phyloP scores from a whole-genome alignment of 2,329 filamentous ascomycete genomes.

The Acrocalymma vagum region DNA sequence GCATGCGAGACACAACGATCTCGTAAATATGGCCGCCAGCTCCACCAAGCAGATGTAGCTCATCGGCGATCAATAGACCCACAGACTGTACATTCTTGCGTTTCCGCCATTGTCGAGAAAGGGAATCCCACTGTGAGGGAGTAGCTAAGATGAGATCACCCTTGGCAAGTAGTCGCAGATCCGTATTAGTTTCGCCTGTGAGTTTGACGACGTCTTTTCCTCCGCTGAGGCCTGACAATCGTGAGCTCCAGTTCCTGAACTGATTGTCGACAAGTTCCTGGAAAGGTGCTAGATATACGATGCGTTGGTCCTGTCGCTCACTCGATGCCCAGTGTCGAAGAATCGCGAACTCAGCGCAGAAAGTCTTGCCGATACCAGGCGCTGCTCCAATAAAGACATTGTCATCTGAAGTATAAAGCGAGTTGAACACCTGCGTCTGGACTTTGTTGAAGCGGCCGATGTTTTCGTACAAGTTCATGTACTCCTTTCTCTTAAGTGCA shows the following conservation, averaged over 20 bases:
- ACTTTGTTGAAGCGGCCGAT: constrained; percentile 96
- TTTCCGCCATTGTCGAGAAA: constrained; percentile 95
- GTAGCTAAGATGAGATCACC: constrained; percentile 93
- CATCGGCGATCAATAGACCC: constrained; percentile 91
- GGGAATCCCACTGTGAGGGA: constrained; percentile 91
- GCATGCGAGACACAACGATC: constrained; percentile 96
- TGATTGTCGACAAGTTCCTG: constrained; percentile 89
- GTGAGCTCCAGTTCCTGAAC: constrained; percentile 83
- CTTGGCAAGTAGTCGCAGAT: constrained; percentile 86
- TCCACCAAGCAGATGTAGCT: constrained; percentile 91
- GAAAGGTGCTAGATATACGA: constrained; percentile 93
- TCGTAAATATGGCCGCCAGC: constrained; percentile 91
- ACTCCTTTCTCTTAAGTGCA: constrained; percentile 87
- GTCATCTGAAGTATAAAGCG: constrained; percentile 87
- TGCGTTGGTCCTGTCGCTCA: constrained; percentile 76
- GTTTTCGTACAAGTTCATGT: constrained; percentile 79
- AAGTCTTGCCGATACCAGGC: constrained; percentile 94
- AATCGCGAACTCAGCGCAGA: constrained; percentile 94
- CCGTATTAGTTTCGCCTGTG: constrained; percentile 89
- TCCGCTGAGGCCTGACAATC: constrained; percentile 75
- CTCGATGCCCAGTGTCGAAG: constrained; percentile 84
- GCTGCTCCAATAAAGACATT: constrained; percentile 94
- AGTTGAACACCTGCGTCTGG: constrained; percentile 96
- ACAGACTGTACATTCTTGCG: constrained; percentile 94
- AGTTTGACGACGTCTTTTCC: constrained; percentile 93